phyloP scores from a whole-genome alignment of 2,329 filamentous ascomycete species.

The Trichoderma koningiopsis region DNA sequence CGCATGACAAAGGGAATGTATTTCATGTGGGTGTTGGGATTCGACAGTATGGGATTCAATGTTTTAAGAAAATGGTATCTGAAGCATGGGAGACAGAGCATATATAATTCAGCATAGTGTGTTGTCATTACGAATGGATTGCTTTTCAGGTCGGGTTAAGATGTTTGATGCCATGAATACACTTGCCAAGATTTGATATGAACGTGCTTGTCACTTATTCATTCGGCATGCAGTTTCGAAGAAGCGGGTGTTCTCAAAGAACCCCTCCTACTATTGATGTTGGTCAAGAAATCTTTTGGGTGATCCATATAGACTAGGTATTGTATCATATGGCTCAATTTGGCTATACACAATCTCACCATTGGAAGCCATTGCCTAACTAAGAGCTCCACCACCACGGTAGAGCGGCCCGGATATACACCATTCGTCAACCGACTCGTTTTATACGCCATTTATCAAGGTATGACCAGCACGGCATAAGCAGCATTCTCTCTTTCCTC shows the following conservation, averaged over 20 bases:
- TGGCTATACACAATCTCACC: not conserved
- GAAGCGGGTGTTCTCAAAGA: not conserved
- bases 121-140: constrained; percentile 16
- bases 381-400: not conserved
- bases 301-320: not conserved
- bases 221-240: not conserved
- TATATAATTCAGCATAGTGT: constrained; percentile 22
- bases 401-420: constrained; percentile 6
- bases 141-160: constrained; percentile 15
- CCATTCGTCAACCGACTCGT: constrained; percentile 6
- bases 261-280: not conserved
- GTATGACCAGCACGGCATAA: not conserved
- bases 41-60: constrained; percentile 9
- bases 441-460: constrained; percentile 9
- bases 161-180: not conserved
- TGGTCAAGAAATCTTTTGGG: not conserved
- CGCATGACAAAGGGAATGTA: constrained; percentile 31
- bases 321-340: not conserved
- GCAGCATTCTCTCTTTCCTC: not conserved
- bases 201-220: not conserved
- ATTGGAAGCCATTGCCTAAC: not conserved
- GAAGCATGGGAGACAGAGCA: constrained; percentile 15
- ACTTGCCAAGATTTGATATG: not conserved
- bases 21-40: constrained; percentile 20
- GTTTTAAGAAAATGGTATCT: constrained; percentile 17